Evolutionary conservation across 2,329 filamentous ascomycete species (phyloP).

Genomic region (Hypomyces rosellus): DNA sequence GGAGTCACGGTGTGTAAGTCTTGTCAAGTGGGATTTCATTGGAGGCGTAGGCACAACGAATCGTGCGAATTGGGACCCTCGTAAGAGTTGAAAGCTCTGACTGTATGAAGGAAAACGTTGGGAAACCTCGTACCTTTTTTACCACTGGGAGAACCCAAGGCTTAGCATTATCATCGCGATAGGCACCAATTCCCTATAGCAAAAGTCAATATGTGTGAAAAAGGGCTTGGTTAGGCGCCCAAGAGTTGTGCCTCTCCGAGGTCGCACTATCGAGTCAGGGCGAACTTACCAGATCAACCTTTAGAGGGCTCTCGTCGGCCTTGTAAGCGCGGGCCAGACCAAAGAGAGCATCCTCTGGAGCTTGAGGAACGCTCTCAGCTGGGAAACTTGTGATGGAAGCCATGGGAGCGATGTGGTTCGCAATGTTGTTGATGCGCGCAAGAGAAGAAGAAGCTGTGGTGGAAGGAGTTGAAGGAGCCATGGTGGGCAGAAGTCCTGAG

Average conservation of each 20-base stretch:
- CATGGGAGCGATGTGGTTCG: slow-evolving; percentile 63
- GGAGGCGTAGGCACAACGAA: no score
- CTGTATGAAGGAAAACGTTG: no score
- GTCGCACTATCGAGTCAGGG: background rate
- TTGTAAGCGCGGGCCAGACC: slow-evolving; percentile 84
- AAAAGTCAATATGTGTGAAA: slow-evolving; percentile 9
- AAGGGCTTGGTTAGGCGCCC: slow-evolving; percentile 2
- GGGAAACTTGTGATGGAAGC: slow-evolving; percentile 59
- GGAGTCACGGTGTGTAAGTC: no score
- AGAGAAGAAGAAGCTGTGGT: slow-evolving; percentile 35
- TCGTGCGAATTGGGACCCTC: no score
- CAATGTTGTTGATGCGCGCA: slow-evolving; percentile 54
- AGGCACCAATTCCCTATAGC: slow-evolving; percentile 71
- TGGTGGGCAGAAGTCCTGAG: slow-evolving; percentile 16
- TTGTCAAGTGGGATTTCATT: no score
- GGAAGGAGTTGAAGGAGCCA: slow-evolving; percentile 24
- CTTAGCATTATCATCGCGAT: slow-evolving; percentile 91
- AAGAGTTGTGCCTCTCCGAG: slow-evolving; percentile 3
- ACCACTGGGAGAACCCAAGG: slow-evolving; percentile 96
- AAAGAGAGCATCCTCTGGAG: slow-evolving; percentile 92
- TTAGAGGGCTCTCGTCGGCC: slow-evolving; percentile 68
- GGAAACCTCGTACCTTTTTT: slow-evolving; percentile 63
- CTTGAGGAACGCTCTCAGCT: slow-evolving; percentile 72
- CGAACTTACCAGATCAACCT: slow-evolving; percentile 80
- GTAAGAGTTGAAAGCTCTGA: no score